Conservation (phyloP, 768 basidiomycete species). For the Cyclocybe cylindracea region DNA sequence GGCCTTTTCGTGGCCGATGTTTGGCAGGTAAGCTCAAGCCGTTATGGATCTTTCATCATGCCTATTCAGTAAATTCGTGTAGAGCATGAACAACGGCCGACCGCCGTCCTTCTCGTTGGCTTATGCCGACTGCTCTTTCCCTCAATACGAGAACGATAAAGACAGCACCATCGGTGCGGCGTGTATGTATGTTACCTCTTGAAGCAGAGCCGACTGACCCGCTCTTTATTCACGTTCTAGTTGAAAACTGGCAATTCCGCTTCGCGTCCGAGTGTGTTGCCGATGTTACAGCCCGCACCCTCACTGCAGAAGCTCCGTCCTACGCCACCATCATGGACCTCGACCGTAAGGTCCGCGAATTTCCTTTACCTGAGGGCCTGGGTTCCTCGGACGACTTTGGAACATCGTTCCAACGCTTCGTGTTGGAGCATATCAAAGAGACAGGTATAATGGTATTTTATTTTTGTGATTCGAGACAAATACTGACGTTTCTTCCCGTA, state of each 20-base stretch:
- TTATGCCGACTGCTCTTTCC: slow-evolving; percentile 69
- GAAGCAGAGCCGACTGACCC: background rate
- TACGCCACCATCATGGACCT: slow-evolving; percentile 69
- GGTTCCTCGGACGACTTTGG: slow-evolving; percentile 36
- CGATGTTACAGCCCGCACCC: slow-evolving; percentile 59
- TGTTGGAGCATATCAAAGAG: slow-evolving; percentile 50
- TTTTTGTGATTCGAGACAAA: background rate
- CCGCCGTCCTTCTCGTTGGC: slow-evolving; percentile 68
- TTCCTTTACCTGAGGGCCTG: slow-evolving; percentile 50
- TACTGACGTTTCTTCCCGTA: slow-evolving; percentile 4
- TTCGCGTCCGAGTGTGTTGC: slow-evolving; percentile 69
- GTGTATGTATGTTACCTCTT: slow-evolving; percentile 24
- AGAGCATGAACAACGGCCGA: slow-evolving; percentile 72
- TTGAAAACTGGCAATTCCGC: slow-evolving; percentile 59
- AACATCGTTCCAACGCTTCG: slow-evolving; percentile 43
- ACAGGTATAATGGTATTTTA: slow-evolving; percentile 31
- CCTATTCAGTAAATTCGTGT: background rate
- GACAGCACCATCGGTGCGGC: slow-evolving; percentile 31
- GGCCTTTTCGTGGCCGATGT: slow-evolving; percentile 73
- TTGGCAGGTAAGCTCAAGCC: slow-evolving; percentile 54
- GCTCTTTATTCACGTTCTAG: slow-evolving; percentile 30
- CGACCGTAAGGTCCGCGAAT: slow-evolving; percentile 69
- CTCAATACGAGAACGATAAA: slow-evolving; percentile 35
- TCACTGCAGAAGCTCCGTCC: slow-evolving; percentile 64
- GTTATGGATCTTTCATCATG: background rate